A percentile compares a stretch with the other conserved stretches of the same genome.
phyloP scores from a whole-genome alignment of 1,139 yeast species.

The Blastobotrys illinoisensis region DNA sequence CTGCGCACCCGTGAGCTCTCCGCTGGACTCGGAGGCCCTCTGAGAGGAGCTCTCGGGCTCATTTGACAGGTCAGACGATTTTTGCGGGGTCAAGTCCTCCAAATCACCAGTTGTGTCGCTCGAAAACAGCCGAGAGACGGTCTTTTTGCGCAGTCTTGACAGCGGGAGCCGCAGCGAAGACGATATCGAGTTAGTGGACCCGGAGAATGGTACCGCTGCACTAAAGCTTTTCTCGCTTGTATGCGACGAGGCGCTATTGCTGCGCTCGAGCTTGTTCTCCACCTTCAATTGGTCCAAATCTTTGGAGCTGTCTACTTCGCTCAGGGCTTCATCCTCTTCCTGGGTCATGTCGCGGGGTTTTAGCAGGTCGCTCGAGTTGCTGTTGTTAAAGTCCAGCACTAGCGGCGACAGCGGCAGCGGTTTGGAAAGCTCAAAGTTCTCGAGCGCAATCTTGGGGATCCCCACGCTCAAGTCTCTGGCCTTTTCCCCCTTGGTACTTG shows the following conservation, averaged over 20 bases:
- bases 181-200: background rate
- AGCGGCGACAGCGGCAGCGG: background rate
- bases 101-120: conserved; percentile 10
- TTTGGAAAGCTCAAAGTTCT: background rate
- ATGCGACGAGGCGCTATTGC: background rate
- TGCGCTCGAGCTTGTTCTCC: background rate
- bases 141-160: conserved; percentile 16
- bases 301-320: background rate
- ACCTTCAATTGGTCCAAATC: background rate
- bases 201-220: background rate
- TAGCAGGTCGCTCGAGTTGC: background rate
- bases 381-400: background rate
- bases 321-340: background rate
- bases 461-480: background rate
- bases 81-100: conserved; percentile 1
- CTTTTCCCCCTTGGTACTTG: background rate
- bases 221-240: background rate
- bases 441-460: background rate
- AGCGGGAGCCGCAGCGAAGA: conserved; percentile 15
- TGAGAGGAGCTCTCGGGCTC: conserved; percentile 1
- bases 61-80: conserved; percentile 6
- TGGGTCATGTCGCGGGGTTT: background rate
- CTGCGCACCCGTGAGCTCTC: background rate
- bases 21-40: conserved; percentile 4
- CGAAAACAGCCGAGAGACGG: conserved; percentile 18